Percentiles rank a stretch among this genome's conserved stretches.
phyloP scores from a whole-genome alignment of 805 yeast genomes.

The Alloascoidea africana region DNA sequence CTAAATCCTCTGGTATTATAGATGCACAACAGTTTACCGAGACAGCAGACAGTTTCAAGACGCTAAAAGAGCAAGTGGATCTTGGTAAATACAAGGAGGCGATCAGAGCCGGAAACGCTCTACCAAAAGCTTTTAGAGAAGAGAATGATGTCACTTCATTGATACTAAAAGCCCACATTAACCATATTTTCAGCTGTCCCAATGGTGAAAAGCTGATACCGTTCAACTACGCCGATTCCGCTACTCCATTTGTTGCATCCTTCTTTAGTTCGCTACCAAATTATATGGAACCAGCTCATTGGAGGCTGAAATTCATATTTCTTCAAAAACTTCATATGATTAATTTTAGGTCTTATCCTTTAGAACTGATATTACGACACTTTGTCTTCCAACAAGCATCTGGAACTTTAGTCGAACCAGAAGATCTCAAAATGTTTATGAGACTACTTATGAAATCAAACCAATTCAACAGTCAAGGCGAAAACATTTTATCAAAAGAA shows the following conservation, averaged over 20 bases:
- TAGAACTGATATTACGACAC: constrained; percentile 11
- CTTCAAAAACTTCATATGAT: constrained; percentile 12
- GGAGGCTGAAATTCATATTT: constrained; percentile 16
- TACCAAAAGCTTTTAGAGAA: constrained; percentile 6
- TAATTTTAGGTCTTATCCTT: constrained; percentile 11
- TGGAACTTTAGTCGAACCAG: constrained; percentile 13
- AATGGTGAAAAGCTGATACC: too few species aligned
- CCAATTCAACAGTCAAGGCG: neutral
- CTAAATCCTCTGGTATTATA: neutral
- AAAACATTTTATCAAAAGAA: neutral
- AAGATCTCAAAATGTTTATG: constrained; percentile 13
- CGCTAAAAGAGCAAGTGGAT: neutral
- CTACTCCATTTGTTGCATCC: constrained; percentile 8
- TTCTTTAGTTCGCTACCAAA: constrained; percentile 10
- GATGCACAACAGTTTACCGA: neutral
- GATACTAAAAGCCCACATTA: constrained; percentile 11
- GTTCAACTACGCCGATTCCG: constrained; percentile 6
- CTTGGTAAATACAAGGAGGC: constrained; percentile 2
- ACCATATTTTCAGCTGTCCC: constrained; percentile 5
- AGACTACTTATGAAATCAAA: neutral
- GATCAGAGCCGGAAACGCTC: constrained; percentile 4
- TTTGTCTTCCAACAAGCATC: constrained; percentile 15
- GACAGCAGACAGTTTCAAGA: neutral
- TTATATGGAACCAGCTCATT: constrained; percentile 9
- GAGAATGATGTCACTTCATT: constrained; percentile 2